phyloP scores from a whole-genome alignment of 1,284 basidiomycete genomes.

The Porogramme epimiltina region DNA sequence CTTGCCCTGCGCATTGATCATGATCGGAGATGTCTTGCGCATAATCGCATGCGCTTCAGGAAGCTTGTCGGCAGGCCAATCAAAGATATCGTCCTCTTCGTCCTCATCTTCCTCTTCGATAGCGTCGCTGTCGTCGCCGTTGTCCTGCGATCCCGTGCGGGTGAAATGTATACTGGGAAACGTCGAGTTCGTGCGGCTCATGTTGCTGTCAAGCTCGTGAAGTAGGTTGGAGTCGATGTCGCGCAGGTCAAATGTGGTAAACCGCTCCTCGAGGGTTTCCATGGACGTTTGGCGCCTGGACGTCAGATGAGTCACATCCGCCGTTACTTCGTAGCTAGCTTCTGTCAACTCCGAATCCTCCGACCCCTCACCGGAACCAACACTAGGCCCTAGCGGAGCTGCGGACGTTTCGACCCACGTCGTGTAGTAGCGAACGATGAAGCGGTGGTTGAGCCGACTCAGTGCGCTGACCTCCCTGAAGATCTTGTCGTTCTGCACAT shows the following conservation, averaged over 20 bases:
- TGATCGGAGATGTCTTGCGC: slow-evolving; percentile 3
- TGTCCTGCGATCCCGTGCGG: slow-evolving; percentile 39
- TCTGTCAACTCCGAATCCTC: slow-evolving; percentile 37
- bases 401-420: slow-evolving; percentile 80
- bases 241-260: slow-evolving; percentile 55
- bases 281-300: slow-evolving; percentile 26
- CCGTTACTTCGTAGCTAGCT: slow-evolving; percentile 33
- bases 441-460: slow-evolving; percentile 84
- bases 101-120: slow-evolving; percentile 24
- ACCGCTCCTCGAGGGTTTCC: slow-evolving; percentile 64
- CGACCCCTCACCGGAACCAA: slow-evolving; percentile 45
- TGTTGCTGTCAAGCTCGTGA: slow-evolving; percentile 34
- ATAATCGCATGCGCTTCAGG: background rate
- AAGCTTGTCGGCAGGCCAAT: background rate
- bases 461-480: slow-evolving; percentile 92
- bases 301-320: too few relatives aligned
- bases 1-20: slow-evolving; percentile 8
- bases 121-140: slow-evolving; percentile 39
- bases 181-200: slow-evolving; percentile 48
- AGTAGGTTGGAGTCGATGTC: slow-evolving; percentile 50
- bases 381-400: slow-evolving; percentile 40
- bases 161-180: slow-evolving; percentile 85
- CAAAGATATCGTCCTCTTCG: slow-evolving; percentile 16
- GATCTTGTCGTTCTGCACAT: slow-evolving; percentile 84
- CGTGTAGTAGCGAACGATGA: slow-evolving; percentile 90